A percentile compares a stretch with the other conserved stretches of the same genome.
phyloP scores from a whole-genome alignment of 2,329 filamentous ascomycete species.

The Eutypella sp. region DNA sequence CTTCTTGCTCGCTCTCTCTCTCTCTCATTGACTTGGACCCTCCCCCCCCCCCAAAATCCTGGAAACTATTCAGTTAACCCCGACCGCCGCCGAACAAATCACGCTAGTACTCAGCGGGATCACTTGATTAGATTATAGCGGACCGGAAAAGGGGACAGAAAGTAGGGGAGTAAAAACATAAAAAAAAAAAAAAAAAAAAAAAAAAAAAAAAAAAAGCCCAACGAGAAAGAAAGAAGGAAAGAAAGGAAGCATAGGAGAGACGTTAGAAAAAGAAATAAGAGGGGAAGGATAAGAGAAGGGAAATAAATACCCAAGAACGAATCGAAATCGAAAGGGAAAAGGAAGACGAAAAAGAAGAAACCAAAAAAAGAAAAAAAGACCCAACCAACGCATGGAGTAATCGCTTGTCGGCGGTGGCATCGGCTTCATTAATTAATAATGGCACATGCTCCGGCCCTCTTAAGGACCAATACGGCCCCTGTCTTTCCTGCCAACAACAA shows the following conservation, averaged over 20 bases:
- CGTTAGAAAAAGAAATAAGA: neutral
- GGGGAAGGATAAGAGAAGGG: neutral
- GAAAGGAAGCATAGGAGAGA: neutral
- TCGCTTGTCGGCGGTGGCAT: slow-evolving; percentile 24
- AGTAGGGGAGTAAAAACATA: no score
- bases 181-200: slow-evolving; percentile 5
- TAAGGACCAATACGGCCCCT: slow-evolving; percentile 55
- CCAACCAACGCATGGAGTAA: slow-evolving; percentile 10
- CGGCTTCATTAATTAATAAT: slow-evolving; percentile 43
- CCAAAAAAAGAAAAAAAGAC: neutral
- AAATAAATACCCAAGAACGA: neutral
- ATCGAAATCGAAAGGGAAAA: neutral
- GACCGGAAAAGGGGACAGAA: no score
- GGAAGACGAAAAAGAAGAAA: neutral
- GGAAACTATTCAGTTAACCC: no score
- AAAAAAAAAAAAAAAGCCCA: slow-evolving; percentile 4
- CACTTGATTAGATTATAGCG: no score
- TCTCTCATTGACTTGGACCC: no score
- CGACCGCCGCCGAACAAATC: no score
- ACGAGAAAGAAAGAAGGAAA: no score
- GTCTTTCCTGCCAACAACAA: slow-evolving; percentile 46
- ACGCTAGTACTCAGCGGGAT: no score
- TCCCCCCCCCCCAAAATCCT: no score
- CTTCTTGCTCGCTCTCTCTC: no score
- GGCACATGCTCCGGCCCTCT: slow-evolving; percentile 53